These are phyloP conservation scores for Corylus avellana DNA, from an alignment of 306 rosid genomes.

Conservation along the genomic window DNA sequence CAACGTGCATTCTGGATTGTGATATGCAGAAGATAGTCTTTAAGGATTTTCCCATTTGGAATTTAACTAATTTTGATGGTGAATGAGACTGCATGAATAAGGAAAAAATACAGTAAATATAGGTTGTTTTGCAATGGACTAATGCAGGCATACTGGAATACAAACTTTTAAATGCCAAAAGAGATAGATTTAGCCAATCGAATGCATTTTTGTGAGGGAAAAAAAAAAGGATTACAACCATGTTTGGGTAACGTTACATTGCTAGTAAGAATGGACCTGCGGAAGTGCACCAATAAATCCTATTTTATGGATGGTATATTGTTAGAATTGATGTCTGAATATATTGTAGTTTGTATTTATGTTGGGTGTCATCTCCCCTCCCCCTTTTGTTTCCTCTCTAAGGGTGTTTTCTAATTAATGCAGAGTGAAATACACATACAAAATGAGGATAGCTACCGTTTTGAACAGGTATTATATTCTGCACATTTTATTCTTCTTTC, in stretches of 20 bases:
- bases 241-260: neutral
- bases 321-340: neutral
- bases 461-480: conserved; percentile 69
- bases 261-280: neutral
- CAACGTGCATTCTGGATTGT: neutral
- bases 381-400: neutral
- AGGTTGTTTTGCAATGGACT: neutral
- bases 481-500: conserved; percentile 17
- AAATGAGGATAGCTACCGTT: conserved; percentile 75
- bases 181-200: neutral
- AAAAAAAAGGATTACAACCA: neutral
- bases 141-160: neutral
- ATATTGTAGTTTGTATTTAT: neutral
- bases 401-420: conserved; percentile 33
- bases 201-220: neutral
- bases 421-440: conserved; percentile 86
- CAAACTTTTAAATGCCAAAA: neutral
- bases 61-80: neutral
- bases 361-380: neutral
- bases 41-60: neutral
- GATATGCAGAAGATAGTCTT: neutral
- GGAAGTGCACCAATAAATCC: neutral
- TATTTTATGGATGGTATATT: neutral
- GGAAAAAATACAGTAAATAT: neutral
- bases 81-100: neutral